phyloP scores from a whole-genome alignment of 257 asterid genomes.

The Lithospermum erythrorhizon region DNA sequence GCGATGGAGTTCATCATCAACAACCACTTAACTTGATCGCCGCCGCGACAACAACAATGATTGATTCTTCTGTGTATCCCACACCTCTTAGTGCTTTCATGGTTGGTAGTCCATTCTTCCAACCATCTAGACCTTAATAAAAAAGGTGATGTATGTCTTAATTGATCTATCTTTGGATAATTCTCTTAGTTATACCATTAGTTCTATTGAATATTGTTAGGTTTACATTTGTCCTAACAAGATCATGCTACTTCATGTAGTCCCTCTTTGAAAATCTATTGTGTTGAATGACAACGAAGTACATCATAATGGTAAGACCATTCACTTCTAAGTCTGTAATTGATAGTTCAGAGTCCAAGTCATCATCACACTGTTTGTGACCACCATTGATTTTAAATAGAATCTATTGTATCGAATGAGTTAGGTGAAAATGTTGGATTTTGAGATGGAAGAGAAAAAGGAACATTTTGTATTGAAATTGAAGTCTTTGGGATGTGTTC shows the following conservation, averaged over 20 bases:
- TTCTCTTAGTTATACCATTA: neutral
- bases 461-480: neutral
- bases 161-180: neutral
- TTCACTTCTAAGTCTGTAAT: too few relatives aligned
- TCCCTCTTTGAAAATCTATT: conserved; percentile 5
- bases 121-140: conserved; percentile 50
- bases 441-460: conserved; percentile 3
- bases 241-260: conserved; percentile 5
- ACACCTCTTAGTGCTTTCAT: conserved; percentile 45
- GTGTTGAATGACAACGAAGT: neutral
- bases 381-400: too few relatives aligned
- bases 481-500: neutral
- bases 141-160: neutral
- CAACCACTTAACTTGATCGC: conserved; percentile 27
- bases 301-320: too few relatives aligned
- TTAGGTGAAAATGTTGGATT: conserved; percentile 12
- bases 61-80: conserved; percentile 54
- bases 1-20: conserved; percentile 20
- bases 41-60: conserved; percentile 23
- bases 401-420: neutral
- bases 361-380: too few relatives aligned
- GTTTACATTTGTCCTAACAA: conserved; percentile 3
- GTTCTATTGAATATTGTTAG: neutral
- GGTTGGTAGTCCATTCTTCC: conserved; percentile 89
- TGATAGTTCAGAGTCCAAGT: too few relatives aligned